phyloP scores from a whole-genome alignment of 2,329 filamentous ascomycete species.

The Chaetomium globosum region DNA sequence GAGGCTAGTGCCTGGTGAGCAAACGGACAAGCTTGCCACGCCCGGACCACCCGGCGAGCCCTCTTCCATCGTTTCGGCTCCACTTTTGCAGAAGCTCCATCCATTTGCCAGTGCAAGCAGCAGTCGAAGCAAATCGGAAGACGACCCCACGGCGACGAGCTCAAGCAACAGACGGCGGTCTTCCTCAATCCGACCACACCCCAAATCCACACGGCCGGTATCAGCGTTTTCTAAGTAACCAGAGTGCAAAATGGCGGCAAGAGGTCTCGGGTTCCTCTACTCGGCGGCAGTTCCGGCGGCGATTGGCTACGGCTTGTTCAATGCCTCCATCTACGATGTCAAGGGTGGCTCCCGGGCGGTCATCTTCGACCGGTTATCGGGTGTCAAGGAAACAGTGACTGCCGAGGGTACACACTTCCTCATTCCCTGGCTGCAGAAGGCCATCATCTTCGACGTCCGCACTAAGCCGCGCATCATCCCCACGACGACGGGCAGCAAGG shows the following conservation, averaged over 20 bases:
- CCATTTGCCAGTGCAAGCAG: constrained; percentile 17
- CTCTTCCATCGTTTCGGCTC: constrained; percentile 12
- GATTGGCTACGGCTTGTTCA: constrained; percentile 66
- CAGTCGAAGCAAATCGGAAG: not conserved
- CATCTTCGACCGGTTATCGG: constrained; percentile 92
- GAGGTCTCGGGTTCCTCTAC: constrained; percentile 33
- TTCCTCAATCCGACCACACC: constrained; percentile 3
- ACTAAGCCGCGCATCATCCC: constrained; percentile 97
- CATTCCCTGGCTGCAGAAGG: constrained; percentile 91
- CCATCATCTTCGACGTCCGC: constrained; percentile 93
- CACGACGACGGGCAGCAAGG: constrained; percentile 97
- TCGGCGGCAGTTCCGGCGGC: constrained; percentile 66
- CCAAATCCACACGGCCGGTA: not conserved
- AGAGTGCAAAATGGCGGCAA: constrained; percentile 33
- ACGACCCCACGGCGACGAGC: constrained; percentile 16
- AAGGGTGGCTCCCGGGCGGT: constrained; percentile 91
- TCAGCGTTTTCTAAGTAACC: not conserved
- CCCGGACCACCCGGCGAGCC: constrained; percentile 19
- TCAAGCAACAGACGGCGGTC: constrained; percentile 11
- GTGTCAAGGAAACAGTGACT: constrained; percentile 89
- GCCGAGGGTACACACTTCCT: constrained; percentile 98
- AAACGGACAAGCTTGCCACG: constrained; percentile 22
- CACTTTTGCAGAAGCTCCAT: constrained; percentile 36
- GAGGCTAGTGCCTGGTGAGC: constrained; percentile 29
- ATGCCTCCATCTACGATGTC: constrained; percentile 93